phyloP scores from a whole-genome alignment of 805 yeast species.

The Pichia heedii region DNA sequence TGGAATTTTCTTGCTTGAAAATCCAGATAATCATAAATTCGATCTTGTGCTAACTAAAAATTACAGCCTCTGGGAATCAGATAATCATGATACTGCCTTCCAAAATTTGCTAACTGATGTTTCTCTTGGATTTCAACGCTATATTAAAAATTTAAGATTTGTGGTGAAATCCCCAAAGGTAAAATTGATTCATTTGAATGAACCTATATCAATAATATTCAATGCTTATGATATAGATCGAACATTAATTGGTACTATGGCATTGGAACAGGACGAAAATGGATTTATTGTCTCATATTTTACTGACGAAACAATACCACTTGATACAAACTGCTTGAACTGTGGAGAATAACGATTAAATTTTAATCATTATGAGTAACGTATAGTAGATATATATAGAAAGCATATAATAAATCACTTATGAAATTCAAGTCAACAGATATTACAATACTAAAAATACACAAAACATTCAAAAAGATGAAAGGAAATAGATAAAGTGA shows the following conservation, averaged over 20 bases:
- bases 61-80: slow-evolving; percentile 1
- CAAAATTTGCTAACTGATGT: slow-evolving; percentile 2
- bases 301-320: slow-evolving; percentile 1
- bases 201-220: slow-evolving; percentile 5
- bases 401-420: not conserved
- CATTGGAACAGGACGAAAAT: slow-evolving; percentile 9
- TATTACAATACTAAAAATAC: not conserved
- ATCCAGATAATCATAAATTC: not conserved
- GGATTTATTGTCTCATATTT: slow-evolving; percentile 8
- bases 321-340: slow-evolving; percentile 9
- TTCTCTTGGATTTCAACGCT: slow-evolving; percentile 2
- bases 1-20: slow-evolving; percentile 6
- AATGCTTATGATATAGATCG: slow-evolving; percentile 11
- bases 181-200: not conserved
- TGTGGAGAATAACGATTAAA: too few relatives aligned
- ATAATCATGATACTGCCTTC: not conserved
- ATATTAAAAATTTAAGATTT: not conserved
- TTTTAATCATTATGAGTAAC: too few relatives aligned
- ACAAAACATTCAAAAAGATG: too few relatives aligned
- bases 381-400: too few relatives aligned
- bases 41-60: slow-evolving; percentile 3
- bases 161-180: not conserved
- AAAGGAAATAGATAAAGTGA: too few relatives aligned
- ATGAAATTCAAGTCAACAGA: not conserved
- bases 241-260: slow-evolving; percentile 8